These are phyloP conservation scores for Phytopythium litorale DNA, from an alignment of 352 stramenopile species.

Conservation along the genomic window DNA sequence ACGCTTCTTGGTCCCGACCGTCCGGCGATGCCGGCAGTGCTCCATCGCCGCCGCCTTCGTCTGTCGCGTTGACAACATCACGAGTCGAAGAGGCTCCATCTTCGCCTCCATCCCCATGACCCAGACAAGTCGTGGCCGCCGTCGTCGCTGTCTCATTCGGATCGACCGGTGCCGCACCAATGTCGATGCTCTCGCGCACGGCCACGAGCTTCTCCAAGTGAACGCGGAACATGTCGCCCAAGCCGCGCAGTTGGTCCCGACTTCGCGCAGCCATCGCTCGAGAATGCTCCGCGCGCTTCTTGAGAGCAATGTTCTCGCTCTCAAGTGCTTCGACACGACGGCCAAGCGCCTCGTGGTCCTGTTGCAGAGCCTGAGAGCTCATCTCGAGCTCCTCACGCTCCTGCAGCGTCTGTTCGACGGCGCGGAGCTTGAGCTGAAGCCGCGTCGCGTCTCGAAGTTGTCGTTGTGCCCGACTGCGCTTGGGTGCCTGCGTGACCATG, in stretches of 20 bases:
- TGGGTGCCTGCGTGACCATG: conserved; percentile 53
- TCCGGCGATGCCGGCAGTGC: background rate
- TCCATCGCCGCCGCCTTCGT: background rate
- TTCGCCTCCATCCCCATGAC: conserved; percentile 3
- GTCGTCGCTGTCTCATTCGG: background rate
- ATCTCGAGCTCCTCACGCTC: conserved; percentile 45
- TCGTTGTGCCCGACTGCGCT: conserved; percentile 33
- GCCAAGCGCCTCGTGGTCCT: conserved; percentile 24
- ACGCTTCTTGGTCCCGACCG: background rate
- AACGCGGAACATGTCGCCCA: conserved; percentile 46
- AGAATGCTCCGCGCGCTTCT: conserved; percentile 12
- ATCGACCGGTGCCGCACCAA: conserved; percentile 1
- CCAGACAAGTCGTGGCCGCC: background rate
- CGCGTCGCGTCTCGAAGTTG: conserved; percentile 51
- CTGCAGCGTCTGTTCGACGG: conserved; percentile 51
- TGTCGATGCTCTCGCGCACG: conserved; percentile 46
- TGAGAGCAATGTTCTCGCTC: conserved; percentile 21
- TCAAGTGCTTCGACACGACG: conserved; percentile 25
- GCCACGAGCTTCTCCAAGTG: conserved; percentile 59
- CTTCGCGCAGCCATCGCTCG: conserved; percentile 17
- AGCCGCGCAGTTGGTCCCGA: conserved; percentile 30
- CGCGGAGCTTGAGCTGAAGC: conserved; percentile 46
- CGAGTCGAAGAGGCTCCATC: conserved; percentile 7
- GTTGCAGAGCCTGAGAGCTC: conserved; percentile 30
- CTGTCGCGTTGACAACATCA: background rate